These are phyloP conservation scores for Geosmithia putterillii DNA, from an alignment of 2,329 filamentous ascomycete species.

Conservation along the genomic window DNA sequence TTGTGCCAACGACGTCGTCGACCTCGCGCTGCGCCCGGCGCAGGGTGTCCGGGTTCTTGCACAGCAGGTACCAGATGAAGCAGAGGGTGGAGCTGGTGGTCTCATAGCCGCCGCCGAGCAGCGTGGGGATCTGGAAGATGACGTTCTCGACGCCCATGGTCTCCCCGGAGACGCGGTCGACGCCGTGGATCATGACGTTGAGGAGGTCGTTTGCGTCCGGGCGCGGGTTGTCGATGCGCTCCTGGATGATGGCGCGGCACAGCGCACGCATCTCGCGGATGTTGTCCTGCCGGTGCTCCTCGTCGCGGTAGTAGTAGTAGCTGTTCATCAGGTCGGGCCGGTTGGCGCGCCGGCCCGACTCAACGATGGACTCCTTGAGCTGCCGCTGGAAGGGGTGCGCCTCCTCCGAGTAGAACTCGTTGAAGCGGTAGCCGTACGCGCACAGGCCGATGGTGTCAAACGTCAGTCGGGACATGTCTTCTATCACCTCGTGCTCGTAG, in stretches of 20 bases:
- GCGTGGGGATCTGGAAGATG: conserved; percentile 60
- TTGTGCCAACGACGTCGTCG: conserved; percentile 48
- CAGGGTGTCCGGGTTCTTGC: conserved; percentile 49
- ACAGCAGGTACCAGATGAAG: conserved; percentile 52
- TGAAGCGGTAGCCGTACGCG: conserved; percentile 45
- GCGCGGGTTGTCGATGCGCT: not conserved
- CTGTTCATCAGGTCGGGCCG: not conserved
- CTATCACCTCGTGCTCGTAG: conserved; percentile 34
- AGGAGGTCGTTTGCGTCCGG: conserved; percentile 54
- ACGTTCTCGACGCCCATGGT: conserved; percentile 51
- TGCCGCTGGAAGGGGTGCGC: conserved; percentile 4
- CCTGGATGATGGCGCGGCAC: not conserved
- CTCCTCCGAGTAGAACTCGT: conserved; percentile 41
- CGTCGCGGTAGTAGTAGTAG: not conserved
- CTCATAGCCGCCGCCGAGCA: conserved; percentile 60
- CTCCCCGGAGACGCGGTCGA: conserved; percentile 55
- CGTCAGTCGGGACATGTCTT: conserved; percentile 51
- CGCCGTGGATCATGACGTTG: conserved; percentile 54
- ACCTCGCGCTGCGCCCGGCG: conserved; percentile 55
- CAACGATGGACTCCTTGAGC: conserved; percentile 1
- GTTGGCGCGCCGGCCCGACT: not conserved
- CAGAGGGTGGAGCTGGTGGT: conserved; percentile 57
- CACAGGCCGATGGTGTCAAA: conserved; percentile 50
- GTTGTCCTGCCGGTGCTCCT: not conserved
- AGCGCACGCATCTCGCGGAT: not conserved